These are phyloP conservation scores for Capsella bursapastoris DNA, from an alignment of 345 rosid species.

Conservation along the genomic window DNA sequence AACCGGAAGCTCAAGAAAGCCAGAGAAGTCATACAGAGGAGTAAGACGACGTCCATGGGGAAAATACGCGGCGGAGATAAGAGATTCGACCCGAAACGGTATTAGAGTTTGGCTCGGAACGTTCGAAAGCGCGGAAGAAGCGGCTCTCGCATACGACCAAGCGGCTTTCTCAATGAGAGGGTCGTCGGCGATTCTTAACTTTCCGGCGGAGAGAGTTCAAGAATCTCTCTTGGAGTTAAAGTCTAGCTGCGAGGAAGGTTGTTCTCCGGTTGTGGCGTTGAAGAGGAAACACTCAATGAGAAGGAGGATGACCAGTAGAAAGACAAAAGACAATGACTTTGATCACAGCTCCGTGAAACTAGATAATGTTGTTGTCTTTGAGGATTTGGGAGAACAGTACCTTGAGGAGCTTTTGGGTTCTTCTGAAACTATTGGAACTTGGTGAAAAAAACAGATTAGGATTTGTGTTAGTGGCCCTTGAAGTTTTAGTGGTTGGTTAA, in stretches of 20 bases:
- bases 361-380: conserved; percentile 66
- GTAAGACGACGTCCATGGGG: conserved; percentile 86
- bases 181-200: conserved; percentile 58
- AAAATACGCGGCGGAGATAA: conserved; percentile 78
- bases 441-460: conserved; percentile 34
- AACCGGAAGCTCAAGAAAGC: conserved; percentile 38
- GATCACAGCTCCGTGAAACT: conserved; percentile 42
- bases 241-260: conserved; percentile 57
- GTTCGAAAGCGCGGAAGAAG: conserved; percentile 75
- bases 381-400: conserved; percentile 82
- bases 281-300: conserved; percentile 82
- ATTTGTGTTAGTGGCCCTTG: conserved; percentile 28
- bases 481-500: conserved; percentile 23
- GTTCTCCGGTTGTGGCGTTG: conserved; percentile 88
- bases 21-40: conserved; percentile 67
- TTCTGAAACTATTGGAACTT: conserved; percentile 44
- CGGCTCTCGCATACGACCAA: conserved; percentile 77
- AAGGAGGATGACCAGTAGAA: conserved; percentile 53
- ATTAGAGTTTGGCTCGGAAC: conserved; percentile 75
- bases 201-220: conserved; percentile 68
- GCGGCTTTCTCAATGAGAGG: conserved; percentile 81
- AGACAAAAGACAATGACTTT: conserved; percentile 46
- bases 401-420: conserved; percentile 67
- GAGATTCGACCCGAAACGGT: conserved; percentile 72
- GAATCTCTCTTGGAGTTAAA: conserved; percentile 70